Evolutionary conservation across 495 filamentous ascomycete species (phyloP).

Genomic region (Aspergillus carlsbadensis): DNA sequence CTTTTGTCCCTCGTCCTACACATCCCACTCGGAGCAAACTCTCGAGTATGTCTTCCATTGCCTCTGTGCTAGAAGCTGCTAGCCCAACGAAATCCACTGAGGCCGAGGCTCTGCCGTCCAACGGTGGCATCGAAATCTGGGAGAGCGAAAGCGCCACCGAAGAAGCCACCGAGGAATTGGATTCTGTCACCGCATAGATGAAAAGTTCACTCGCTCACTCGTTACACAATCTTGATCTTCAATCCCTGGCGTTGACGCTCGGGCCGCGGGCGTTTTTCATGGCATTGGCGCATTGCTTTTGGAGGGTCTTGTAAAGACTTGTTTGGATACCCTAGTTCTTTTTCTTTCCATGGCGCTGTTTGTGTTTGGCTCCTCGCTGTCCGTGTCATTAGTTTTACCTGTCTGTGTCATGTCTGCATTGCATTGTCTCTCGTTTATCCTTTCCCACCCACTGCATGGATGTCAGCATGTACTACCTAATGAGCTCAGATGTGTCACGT

Average conservation of each 20-base stretch:
- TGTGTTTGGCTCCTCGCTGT: neutral
- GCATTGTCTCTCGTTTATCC: no score
- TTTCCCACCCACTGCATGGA: neutral
- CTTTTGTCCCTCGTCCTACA: constrained; percentile 10
- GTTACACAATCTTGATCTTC: neutral
- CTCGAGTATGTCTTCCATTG: constrained; percentile 30
- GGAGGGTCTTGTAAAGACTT: neutral
- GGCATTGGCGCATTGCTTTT: constrained; percentile 2
- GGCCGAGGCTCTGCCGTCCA: constrained; percentile 10
- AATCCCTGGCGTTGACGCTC: neutral
- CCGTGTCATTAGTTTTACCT: neutral
- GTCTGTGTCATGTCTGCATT: neutral
- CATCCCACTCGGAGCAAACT: constrained; percentile 21
- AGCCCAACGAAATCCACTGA: constrained; percentile 16
- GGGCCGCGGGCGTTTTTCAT: neutral
- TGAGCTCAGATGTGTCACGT: constrained; percentile 23
- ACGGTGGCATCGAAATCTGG: constrained; percentile 54
- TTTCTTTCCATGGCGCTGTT: constrained; percentile 9
- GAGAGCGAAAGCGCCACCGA: constrained; percentile 62
- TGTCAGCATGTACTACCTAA: constrained; percentile 19
- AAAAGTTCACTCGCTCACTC: neutral
- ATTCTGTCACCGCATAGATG: constrained; percentile 4
- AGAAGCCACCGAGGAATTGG: constrained; percentile 24
- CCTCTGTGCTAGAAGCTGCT: constrained; percentile 30
- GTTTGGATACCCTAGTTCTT: constrained; percentile 12